Evolutionary conservation across 306 rosid genomes (phyloP).

Genomic region (Ormosia semicastrata): DNA sequence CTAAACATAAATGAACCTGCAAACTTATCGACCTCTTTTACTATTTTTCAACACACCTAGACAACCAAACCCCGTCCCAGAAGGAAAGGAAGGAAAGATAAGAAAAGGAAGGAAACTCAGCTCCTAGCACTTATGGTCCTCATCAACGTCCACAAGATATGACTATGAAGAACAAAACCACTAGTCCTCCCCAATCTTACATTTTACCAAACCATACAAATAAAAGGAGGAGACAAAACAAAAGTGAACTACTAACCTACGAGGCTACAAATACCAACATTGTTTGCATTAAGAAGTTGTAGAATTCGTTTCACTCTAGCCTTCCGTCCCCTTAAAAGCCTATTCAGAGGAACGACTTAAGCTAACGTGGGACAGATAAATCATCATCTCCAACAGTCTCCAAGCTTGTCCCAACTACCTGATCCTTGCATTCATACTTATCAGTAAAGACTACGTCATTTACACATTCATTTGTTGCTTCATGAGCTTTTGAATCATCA

Average conservation of each 20-base stretch:
- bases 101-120: conserved; percentile 19
- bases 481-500: conserved; percentile 27
- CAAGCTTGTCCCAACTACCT: conserved; percentile 34
- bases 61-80: conserved; percentile 16
- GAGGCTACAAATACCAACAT: conserved; percentile 31
- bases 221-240: background rate
- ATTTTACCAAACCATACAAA: conserved; percentile 16
- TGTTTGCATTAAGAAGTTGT: conserved; percentile 18
- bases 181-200: conserved; percentile 29
- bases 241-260: conserved; percentile 26
- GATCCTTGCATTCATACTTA: conserved; percentile 38
- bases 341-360: background rate
- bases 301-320: background rate
- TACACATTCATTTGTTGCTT: conserved; percentile 18
- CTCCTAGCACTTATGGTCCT: background rate
- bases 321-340: conserved; percentile 16
- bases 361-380: conserved; percentile 23
- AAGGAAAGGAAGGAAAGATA: background rate
- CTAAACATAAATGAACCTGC: conserved; percentile 35
- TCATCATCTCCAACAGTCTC: conserved; percentile 29
- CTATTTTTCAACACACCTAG: conserved; percentile 26
- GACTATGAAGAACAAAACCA: conserved; percentile 23
- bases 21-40: conserved; percentile 23
- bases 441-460: conserved; percentile 15
- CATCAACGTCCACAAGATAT: conserved; percentile 7